A percentile compares a stretch with the other conserved stretches of the same genome.
Evolutionary conservation across 2,329 filamentous ascomycete genomes (phyloP).

Genomic region (Aspergillus clavatus): DNA sequence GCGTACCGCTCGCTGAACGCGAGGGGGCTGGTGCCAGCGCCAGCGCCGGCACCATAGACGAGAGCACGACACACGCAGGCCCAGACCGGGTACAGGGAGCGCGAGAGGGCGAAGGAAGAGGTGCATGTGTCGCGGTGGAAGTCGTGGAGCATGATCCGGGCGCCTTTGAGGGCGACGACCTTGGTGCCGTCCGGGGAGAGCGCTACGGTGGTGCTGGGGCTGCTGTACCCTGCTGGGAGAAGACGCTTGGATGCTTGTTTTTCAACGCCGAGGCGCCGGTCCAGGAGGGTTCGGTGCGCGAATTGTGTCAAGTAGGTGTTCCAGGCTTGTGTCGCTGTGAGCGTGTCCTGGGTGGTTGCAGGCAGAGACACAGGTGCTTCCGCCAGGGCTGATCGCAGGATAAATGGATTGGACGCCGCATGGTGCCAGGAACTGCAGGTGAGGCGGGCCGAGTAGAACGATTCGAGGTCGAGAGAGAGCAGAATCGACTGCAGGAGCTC

Average conservation of each 20-base stretch:
- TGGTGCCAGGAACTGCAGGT: conserved; percentile 13
- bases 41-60: no score
- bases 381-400: conserved; percentile 11
- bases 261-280: conserved; percentile 5
- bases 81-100: conserved; percentile 17
- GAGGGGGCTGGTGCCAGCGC: conserved; percentile 3
- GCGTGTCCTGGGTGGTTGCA: conserved; percentile 1
- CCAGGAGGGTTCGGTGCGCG: conserved; percentile 13
- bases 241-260: conserved; percentile 7
- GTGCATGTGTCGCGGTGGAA: neutral
- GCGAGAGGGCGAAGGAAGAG: conserved; percentile 9
- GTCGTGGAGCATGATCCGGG: conserved; percentile 9
- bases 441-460: conserved; percentile 15
- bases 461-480: conserved; percentile 13
- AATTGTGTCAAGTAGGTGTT: conserved; percentile 14
- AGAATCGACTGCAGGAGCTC: conserved; percentile 20
- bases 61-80: conserved; percentile 14
- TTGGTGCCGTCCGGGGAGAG: conserved; percentile 10
- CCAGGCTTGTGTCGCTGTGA: conserved; percentile 14
- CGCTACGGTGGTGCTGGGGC: conserved; percentile 7
- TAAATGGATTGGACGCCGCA: conserved; percentile 14
- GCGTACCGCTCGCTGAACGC: conserved; percentile 11
- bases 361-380: conserved; percentile 12
- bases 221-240: conserved; percentile 9
- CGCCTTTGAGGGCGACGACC: conserved; percentile 10